Evolutionary conservation across 2,329 filamentous ascomycete genomes (phyloP), one percentile per base, ranked within the genome.

Genomic region (Talaromyces sp.): DNA sequence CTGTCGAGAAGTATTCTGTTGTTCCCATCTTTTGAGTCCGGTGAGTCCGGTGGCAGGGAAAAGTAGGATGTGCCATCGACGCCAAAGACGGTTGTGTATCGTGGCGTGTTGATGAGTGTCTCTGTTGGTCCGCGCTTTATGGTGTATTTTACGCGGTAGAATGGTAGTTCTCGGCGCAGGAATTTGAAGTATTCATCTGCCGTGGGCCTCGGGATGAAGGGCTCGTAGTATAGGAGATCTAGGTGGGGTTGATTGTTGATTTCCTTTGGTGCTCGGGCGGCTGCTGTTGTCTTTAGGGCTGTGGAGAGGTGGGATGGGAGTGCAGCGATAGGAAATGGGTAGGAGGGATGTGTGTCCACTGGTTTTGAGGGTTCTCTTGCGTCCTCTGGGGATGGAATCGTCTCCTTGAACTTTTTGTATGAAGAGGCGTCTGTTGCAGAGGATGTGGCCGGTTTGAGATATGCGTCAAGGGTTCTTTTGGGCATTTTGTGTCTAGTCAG

Each of bases 181-280:
- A 92, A 92, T 15, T 86, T 79, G 75, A 93, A 94, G 0, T 92
- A 76, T 3, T 85, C 80, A 3, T 82, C 81, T 22, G 86, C 81
- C 11, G 86, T 80, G 13, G 82, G 75, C 1, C 81, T 78, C 0
- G 88, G 84, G 3, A 93, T 83, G 68, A 90, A 93, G 0, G 91
- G 90, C 70, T 91, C 84, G 73, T 89, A 93, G 76, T 91, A 91
- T 8, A 93, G 77, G 0, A 94, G 81, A 73, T 93, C 89, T 0
- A 93, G 82, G 68, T 93, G 85, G 0, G 86, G 84, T 71, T 90
- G 87, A 71, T 92, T 83, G 69, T 87, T 86, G 69, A 93, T 89
- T 2, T 74, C 71, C 54, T 78, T 82, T 1, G 83, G 85, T 67
- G 85, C 80, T 22, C 82, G 78, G 0, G 83, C 82, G 5, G 88